phyloP scores from a whole-genome alignment of 306 rosid species.

The Aeschynomene evenia region DNA sequence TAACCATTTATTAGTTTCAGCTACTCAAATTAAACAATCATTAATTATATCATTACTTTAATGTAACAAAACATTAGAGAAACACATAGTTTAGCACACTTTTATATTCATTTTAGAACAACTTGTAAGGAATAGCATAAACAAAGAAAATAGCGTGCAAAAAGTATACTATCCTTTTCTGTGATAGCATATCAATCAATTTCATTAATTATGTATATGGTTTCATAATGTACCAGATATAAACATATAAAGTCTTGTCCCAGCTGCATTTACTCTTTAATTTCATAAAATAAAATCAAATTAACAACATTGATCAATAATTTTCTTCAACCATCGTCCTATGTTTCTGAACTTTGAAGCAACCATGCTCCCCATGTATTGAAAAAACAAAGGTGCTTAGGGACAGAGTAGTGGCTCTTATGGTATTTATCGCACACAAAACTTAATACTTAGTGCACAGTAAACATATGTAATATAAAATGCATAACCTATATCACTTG shows the following conservation, averaged over 20 bases:
- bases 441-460: no score
- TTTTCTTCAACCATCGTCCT: constrained; percentile 13
- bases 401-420: constrained; percentile 8
- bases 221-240: not conserved
- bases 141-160: not conserved
- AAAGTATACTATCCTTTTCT: not conserved
- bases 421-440: constrained; percentile 13
- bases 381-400: constrained; percentile 4
- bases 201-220: not conserved
- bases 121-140: no score
- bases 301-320: not conserved
- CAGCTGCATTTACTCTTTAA: not conserved
- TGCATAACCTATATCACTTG: no score
- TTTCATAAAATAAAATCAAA: no score
- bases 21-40: not conserved
- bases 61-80: no score
- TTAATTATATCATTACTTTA: not conserved
- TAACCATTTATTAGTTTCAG: not conserved
- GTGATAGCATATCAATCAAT: not conserved
- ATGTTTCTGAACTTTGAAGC: constrained; percentile 14
- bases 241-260: no score
- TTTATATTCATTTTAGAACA: no score
- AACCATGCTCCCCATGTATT: constrained; percentile 42
- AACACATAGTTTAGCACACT: no score
- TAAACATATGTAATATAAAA: no score